Evolutionary conservation across 208 protist species (phyloP).

Genomic region (Balamuthia mandrillaris): DNA sequence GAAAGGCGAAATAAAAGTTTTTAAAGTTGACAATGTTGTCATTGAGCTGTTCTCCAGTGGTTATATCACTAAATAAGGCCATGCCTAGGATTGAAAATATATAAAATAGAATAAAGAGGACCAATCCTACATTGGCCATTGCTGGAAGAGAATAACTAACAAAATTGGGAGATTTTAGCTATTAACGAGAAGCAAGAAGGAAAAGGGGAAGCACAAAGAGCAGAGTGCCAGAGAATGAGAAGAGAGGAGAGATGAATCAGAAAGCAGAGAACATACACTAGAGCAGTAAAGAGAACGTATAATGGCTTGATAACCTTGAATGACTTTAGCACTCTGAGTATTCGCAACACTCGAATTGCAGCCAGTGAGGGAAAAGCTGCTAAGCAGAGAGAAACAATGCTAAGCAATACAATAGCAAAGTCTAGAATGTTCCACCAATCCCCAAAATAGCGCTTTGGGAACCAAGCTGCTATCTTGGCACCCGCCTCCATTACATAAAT

Average conservation of each 20-base stretch:
- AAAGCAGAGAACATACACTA: too few species aligned
- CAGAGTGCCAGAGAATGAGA: too few species aligned
- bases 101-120: slow-evolving; percentile 41
- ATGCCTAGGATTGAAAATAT: slow-evolving; percentile 38
- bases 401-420: slow-evolving; percentile 49
- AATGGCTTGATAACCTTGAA: slow-evolving; percentile 22
- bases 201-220: too few species aligned
- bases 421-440: slow-evolving; percentile 81
- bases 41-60: background rate
- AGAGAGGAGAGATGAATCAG: too few species aligned
- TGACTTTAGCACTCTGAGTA: slow-evolving; percentile 17
- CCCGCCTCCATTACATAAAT: slow-evolving; percentile 82
- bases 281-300: background rate
- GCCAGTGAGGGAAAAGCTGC: background rate
- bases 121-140: background rate
- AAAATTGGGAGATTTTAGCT: background rate
- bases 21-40: slow-evolving; percentile 23
- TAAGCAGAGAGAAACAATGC: background rate
- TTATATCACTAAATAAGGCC: background rate
- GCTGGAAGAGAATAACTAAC: background rate
- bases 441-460: slow-evolving; percentile 66
- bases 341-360: background rate
- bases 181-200: too few species aligned
- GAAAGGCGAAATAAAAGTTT: background rate
- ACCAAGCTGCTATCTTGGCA: slow-evolving; percentile 73